These are phyloP conservation scores for Austropuccinia psidii DNA, from an alignment of 1,284 basidiomycete genomes.

Conservation along the genomic window DNA sequence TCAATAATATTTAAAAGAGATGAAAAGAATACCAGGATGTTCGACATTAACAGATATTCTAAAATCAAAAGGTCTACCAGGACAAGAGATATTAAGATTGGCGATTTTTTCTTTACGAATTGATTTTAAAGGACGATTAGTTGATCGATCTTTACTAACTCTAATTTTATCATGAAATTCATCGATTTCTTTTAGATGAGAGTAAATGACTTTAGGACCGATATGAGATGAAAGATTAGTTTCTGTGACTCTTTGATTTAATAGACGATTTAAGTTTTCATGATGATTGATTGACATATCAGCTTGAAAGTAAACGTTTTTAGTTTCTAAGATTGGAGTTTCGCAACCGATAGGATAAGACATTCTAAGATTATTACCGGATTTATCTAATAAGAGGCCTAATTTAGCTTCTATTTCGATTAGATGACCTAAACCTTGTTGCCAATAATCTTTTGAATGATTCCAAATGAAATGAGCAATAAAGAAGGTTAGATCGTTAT, in stretches of 20 bases:
- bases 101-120: conserved; percentile 74
- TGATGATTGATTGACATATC: conserved; percentile 86
- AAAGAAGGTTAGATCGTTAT: conserved; percentile 86
- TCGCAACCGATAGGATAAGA: conserved; percentile 71
- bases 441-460: conserved; percentile 31
- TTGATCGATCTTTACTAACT: conserved; percentile 65
- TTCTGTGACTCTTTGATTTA: conserved; percentile 65
- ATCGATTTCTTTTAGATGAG: conserved; percentile 71
- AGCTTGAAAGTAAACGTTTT: conserved; percentile 65
- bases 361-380: conserved; percentile 56
- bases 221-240: conserved; percentile 52
- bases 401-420: conserved; percentile 89
- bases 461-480: conserved; percentile 75
- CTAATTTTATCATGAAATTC: conserved; percentile 62
- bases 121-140: conserved; percentile 50
- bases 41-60: conserved; percentile 83
- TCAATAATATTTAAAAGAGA: background rate
- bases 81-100: conserved; percentile 77
- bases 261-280: conserved; percentile 69
- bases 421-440: conserved; percentile 29
- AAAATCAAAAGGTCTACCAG: conserved; percentile 78
- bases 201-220: conserved; percentile 62
- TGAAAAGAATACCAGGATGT: conserved; percentile 49
- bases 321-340: conserved; percentile 55
- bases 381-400: conserved; percentile 60